Percentiles rank a stretch among this genome's conserved stretches.
These are phyloP conservation scores for Imleria badia DNA, from an alignment of 768 basidiomycete genomes.

Conservation along the genomic window DNA sequence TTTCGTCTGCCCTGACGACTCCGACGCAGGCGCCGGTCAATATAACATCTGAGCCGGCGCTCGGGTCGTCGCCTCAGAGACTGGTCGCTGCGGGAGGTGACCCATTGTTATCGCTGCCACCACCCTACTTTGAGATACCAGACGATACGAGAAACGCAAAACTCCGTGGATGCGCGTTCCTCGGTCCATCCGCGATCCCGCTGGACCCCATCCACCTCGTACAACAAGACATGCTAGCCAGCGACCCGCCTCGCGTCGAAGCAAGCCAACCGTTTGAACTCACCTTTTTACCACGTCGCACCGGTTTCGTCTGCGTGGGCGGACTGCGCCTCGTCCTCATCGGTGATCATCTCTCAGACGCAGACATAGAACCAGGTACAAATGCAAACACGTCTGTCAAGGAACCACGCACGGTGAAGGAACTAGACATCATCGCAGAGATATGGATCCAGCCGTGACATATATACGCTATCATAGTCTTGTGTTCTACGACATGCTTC, in stretches of 20 bases:
- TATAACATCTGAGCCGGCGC: conserved; percentile 3
- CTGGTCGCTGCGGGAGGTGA: conserved; percentile 5
- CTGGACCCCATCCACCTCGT: conserved; percentile 44
- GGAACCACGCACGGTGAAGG: conserved; percentile 55
- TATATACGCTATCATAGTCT: conserved; percentile 1
- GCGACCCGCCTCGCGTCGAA: conserved; percentile 31
- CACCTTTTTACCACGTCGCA: conserved; percentile 54
- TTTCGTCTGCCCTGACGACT: conserved; percentile 8
- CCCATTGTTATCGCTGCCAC: conserved; percentile 35
- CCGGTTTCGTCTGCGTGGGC: conserved; percentile 64
- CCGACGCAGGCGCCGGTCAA: conserved; percentile 2
- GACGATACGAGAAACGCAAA: conserved; percentile 36
- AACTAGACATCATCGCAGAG: conserved; percentile 72
- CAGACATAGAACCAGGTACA: conserved; percentile 28
- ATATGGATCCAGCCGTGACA: conserved; percentile 54
- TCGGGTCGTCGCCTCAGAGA: conserved; percentile 17
- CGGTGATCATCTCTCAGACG: conserved; percentile 49
- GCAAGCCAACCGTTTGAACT: conserved; percentile 61
- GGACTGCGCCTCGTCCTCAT: conserved; percentile 70
- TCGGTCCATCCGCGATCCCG: conserved; percentile 52
- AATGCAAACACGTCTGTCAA: conserved; percentile 21
- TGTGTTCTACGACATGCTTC: conserved; percentile 11
- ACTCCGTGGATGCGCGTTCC: conserved; percentile 39
- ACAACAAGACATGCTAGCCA: conserved; percentile 2
- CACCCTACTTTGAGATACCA: conserved; percentile 45